phyloP scores from a whole-genome alignment of 805 yeast genomes.

The Gaillardinia entomophila region DNA sequence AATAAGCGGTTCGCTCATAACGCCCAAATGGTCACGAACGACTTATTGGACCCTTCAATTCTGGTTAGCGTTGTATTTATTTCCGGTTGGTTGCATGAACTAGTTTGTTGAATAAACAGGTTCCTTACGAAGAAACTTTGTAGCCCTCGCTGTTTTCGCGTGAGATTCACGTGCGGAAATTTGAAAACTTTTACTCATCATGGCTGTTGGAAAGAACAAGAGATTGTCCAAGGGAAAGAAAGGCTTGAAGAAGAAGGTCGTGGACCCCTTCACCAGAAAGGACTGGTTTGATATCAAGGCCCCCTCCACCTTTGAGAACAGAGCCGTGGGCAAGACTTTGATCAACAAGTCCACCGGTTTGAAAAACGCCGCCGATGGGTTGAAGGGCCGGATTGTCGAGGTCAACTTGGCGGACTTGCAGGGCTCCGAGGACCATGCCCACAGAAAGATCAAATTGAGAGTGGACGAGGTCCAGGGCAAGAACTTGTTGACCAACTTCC shows the following conservation, averaged over 20 bases:
- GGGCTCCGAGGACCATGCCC: conserved; percentile 98
- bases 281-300: conserved; percentile 99
- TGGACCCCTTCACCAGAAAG: conserved; percentile 99
- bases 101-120: conserved; percentile 44
- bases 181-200: conserved; percentile 22
- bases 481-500: conserved; percentile 98
- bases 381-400: conserved; percentile 96
- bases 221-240: conserved; percentile 88
- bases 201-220: conserved; percentile 90
- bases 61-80: neutral
- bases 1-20: conserved; percentile 39
- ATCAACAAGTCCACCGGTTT: conserved; percentile 98
- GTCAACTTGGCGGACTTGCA: conserved; percentile 95
- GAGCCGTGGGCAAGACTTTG: conserved; percentile 97
- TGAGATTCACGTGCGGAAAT: neutral
- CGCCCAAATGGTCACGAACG: conserved; percentile 33
- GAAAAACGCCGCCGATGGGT: conserved; percentile 95
- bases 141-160: neutral
- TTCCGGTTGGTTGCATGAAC: conserved; percentile 20
- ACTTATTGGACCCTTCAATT: conserved; percentile 19
- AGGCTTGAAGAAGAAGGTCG: conserved; percentile 98
- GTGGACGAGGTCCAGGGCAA: conserved; percentile 99
- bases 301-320: conserved; percentile 97
- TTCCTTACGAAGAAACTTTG: conserved; percentile 4
- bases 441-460: conserved; percentile 96